phyloP scores from a whole-genome alignment of 2,329 filamentous ascomycete species.

The Talaromyces pinophilus region DNA sequence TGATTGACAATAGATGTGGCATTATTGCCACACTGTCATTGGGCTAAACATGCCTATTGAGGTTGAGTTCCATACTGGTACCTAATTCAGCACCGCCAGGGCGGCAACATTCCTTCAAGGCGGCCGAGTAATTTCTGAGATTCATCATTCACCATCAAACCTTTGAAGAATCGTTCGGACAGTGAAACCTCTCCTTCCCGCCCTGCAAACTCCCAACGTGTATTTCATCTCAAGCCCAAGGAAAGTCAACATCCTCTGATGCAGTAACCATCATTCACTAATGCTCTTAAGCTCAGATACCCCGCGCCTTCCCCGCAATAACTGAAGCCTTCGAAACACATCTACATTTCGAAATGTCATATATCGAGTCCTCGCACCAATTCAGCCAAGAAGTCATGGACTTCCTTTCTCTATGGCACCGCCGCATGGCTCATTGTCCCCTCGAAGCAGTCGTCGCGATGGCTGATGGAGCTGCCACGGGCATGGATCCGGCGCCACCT shows the following conservation, averaged over 20 bases:
- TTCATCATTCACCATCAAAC: not conserved
- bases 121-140: not conserved
- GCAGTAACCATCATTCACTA: not conserved
- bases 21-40: not conserved
- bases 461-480: not conserved
- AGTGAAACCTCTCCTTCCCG: not conserved
- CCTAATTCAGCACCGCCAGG: not conserved
- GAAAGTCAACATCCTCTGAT: not conserved
- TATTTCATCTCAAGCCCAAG: not conserved
- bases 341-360: not conserved
- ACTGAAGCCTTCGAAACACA: not conserved
- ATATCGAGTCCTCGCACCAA: not conserved
- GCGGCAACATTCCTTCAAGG: not conserved
- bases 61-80: not conserved
- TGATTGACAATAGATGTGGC: not conserved
- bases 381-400: conserved; percentile 8
- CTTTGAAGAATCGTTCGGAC: not conserved
- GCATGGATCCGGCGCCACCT: not conserved
- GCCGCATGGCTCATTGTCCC: not conserved
- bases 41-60: not conserved
- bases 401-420: not conserved
- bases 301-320: not conserved
- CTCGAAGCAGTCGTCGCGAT: not conserved
- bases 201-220: not conserved
- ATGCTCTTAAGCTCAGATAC: not conserved